These are phyloP conservation scores for Zoysia japonica DNA, from an alignment of 176 grass and related monocot species.

Conservation along the genomic window DNA sequence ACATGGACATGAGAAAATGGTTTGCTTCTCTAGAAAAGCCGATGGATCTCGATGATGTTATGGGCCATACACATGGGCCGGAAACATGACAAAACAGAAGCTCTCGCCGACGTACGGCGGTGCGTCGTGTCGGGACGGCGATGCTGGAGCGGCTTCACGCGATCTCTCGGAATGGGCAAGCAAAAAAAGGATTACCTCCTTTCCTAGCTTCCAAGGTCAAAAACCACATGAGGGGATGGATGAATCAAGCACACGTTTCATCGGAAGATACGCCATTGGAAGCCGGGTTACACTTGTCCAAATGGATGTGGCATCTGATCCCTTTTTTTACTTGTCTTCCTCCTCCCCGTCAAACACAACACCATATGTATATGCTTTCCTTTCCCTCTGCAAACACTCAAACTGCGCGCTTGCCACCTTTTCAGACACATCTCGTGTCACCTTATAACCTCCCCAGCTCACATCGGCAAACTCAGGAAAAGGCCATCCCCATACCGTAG, in stretches of 20 bases:
- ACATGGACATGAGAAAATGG: not conserved
- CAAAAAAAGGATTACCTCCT: not conserved
- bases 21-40: not conserved
- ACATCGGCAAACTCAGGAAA: too few species aligned
- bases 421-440: too few species aligned
- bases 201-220: constrained; percentile 42
- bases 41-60: not conserved
- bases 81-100: constrained; percentile 7
- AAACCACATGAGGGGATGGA: not conserved
- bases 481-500: too few species aligned
- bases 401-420: too few species aligned
- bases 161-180: not conserved
- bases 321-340: constrained; percentile 24
- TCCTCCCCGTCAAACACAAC: not conserved
- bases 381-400: too few species aligned
- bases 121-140: not conserved
- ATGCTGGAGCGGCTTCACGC: constrained; percentile 5
- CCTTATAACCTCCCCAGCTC: too few species aligned
- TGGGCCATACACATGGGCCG: not conserved
- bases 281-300: not conserved
- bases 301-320: not conserved
- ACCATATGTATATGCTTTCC: not conserved
- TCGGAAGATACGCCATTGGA: not conserved
- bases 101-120: not conserved
- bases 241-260: not conserved